phyloP scores from a whole-genome alignment of 352 stramenopile genomes.

The Globisporangium nunn region DNA sequence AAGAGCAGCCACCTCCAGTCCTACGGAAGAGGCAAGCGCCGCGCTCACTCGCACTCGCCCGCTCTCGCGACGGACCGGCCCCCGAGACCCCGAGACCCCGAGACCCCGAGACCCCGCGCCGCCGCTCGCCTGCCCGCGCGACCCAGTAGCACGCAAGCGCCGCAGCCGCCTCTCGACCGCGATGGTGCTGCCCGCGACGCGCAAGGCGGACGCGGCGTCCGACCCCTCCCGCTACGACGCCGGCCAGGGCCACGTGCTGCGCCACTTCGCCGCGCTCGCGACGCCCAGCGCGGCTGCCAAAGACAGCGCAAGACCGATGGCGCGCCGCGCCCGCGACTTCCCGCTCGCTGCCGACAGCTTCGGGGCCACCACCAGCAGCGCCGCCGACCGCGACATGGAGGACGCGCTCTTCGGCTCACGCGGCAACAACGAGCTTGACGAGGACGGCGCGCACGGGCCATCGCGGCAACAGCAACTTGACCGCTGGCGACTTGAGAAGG shows the following conservation, averaged over 20 bases:
- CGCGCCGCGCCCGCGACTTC: conserved; percentile 9
- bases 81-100: no score
- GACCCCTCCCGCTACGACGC: conserved; percentile 32
- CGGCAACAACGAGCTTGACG: conserved; percentile 9
- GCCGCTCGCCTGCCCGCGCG: no score
- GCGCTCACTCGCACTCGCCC: no score
- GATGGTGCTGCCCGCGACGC: conserved; percentile 16
- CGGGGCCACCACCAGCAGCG: not conserved
- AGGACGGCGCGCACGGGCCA: not conserved
- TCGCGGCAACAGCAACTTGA: conserved; percentile 17
- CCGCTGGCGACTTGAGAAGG: conserved; percentile 17
- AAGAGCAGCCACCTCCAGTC: no score
- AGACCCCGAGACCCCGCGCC: no score
- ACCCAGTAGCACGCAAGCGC: no score
- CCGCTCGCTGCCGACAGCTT: not conserved
- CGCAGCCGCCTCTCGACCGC: not conserved
- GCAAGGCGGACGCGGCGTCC: conserved; percentile 1
- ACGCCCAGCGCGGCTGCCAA: conserved; percentile 20
- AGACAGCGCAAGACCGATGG: not conserved
- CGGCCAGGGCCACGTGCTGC: conserved; percentile 49
- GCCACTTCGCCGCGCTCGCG: conserved; percentile 49
- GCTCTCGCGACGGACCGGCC: no score
- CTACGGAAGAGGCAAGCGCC: conserved; percentile 1
- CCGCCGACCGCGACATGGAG: conserved; percentile 12
- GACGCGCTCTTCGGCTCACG: conserved; percentile 13